Base-by-base conservation (phyloP, 2,329 filamentous ascomycete genomes). In the Colletotrichum karsti region DNA sequence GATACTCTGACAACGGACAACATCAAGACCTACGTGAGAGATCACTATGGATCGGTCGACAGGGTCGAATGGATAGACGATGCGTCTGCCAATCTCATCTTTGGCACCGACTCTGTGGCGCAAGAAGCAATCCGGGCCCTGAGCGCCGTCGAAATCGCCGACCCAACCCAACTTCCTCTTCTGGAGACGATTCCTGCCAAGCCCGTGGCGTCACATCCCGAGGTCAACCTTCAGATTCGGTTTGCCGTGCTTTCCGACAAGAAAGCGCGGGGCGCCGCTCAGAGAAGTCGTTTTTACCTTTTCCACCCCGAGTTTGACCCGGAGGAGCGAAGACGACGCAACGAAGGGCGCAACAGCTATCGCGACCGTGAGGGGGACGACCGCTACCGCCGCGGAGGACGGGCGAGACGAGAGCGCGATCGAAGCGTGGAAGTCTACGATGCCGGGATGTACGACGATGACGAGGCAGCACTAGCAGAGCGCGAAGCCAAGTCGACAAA, bases 61-160 rank as follows among this genome's bases (percentile, higher is more conserved):
- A 86, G 88, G 69, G 85, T 98, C 70, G 94, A 98, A 81, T 99
- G 96, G 96, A 94, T 99, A 72, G 93, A 98, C 77, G 96, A 99
- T 79, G 91, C 89, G 7, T 95, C 94, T 0, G 93, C 94, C 70
- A 98, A 98, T 77, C 84, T 98, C 59, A 80, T 97, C 58, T 98
- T 96, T 81, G 83, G 81, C 41, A 85, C 85, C 7, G 83, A 88
- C 13, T 76, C 79, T 24, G 76, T 78, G 7, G 88, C 88, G 2
- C 80, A 83, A 18, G 84, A 88, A 51, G 90, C 89, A 18, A 79
- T 92, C 20, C 74, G 81, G 26, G 83, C 87, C 7, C 82, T 92
- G 28, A 81, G 85, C 63, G 80, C 81, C 18, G 78, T 87, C 18
- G 78, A 88, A 70, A 79, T 90, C 67, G 77, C 83, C 69, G 87